Conservation (phyloP, 352 stramenopile genomes). For the Globisporangium splendens region DNA sequence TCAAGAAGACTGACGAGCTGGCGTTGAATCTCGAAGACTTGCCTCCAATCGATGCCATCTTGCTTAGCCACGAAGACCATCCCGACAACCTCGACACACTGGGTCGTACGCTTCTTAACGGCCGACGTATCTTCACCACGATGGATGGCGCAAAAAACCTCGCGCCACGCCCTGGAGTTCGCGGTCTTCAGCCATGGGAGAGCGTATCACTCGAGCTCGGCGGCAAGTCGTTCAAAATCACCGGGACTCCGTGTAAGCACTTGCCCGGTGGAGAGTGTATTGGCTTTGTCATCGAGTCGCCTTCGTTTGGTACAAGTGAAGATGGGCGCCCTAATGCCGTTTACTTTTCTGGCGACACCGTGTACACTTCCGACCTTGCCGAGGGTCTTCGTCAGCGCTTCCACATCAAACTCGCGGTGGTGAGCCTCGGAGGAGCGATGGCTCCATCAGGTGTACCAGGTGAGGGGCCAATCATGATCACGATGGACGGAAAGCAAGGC, state of each 20-base stretch:
- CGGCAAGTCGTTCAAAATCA: conserved; percentile 37
- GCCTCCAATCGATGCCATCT: conserved; percentile 26
- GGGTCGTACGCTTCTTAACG: conserved; percentile 33
- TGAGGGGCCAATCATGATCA: conserved; percentile 23
- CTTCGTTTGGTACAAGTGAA: conserved; percentile 25
- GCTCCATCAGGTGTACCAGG: too few relatives aligned
- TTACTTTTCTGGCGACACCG: conserved; percentile 35
- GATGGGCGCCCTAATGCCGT: conserved; percentile 32
- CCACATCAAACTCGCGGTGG: conserved; percentile 28
- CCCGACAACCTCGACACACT: conserved; percentile 33
- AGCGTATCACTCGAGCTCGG: conserved; percentile 21
- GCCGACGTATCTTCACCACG: conserved; percentile 32
- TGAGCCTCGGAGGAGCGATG: conserved; percentile 33
- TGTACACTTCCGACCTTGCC: conserved; percentile 28
- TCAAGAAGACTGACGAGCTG: conserved; percentile 18
- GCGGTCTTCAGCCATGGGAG: conserved; percentile 28
- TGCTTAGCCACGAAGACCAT: conserved; percentile 40
- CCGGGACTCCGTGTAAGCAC: conserved; percentile 33
- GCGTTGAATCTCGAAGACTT: conserved; percentile 25
- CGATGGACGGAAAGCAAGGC: conserved; percentile 24
- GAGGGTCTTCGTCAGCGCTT: conserved; percentile 23
- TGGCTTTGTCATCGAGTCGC: conserved; percentile 33
- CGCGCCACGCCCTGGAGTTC: conserved; percentile 30
- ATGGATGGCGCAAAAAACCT: conserved; percentile 37
- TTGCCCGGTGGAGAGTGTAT: conserved; percentile 27